Base-by-base conservation (phyloP, 1,139 yeast genomes). In the Candida anutae region DNA sequence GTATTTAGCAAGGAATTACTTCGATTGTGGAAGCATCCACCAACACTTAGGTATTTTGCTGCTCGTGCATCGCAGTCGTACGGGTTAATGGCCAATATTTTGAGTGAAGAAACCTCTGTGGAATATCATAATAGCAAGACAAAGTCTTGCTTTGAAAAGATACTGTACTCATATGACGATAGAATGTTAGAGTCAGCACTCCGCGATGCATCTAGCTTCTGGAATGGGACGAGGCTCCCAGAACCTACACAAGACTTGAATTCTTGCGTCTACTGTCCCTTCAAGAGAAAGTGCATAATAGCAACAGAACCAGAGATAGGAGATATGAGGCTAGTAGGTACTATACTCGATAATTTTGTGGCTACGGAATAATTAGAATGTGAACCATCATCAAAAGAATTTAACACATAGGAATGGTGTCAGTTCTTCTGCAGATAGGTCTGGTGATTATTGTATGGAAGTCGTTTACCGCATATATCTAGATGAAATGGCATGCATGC, bases 221-320 rank as follows among this genome's bases (percentile, higher is more conserved):
- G 84, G 83, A 55, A 58, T 37, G 84, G 84, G 0, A 38, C 48
- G 14, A 49, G 76, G 23, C 42, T 43, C 4, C 78, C 83, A 0
- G 35, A 36, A 4, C 58, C 55, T 11, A 62, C 68, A 0, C 31
- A 42, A 24, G 52, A 63, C 49, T 11, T 60, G 36, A 37, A 42
- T n/a, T 55, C 48, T 30, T 77, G 85, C 46, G 56, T 52, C n/a
- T 52, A 49, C 30, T 78, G 87, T 51, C 75, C 68, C 13, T 77
- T 69, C 43, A 53, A 53, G 22, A 29, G 43, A 5, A 46, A 46
- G 25, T 65, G 72, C 35, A 28, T 45, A 3, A n/a, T n/a, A n/a
- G n/a, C n/a, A n/a, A n/a, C n/a, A n/a, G n/a, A n/a, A n/a, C n/a
- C n/a, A n/a, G n/a, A n/a, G n/a, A n/a, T n/a, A n/a, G 20, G 16